A percentile compares a stretch with the other conserved stretches of the same genome.
These are phyloP conservation scores for Beauveria sp. DNA, from an alignment of 2,329 filamentous ascomycete species.

Conservation along the genomic window DNA sequence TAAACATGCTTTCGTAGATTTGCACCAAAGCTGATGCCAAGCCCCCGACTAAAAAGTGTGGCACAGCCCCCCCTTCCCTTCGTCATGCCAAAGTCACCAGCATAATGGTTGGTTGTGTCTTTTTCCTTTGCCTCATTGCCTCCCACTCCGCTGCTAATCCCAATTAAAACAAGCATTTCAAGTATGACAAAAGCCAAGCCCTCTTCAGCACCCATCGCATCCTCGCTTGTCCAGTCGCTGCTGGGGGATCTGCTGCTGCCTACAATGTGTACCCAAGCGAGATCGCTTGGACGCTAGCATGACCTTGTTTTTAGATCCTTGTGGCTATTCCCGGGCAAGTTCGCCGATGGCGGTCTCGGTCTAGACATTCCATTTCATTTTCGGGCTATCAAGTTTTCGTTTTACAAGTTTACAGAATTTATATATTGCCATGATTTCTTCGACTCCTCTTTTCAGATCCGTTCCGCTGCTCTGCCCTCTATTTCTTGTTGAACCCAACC, in stretches of 20 bases:
- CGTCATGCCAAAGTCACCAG: background rate
- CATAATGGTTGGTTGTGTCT: background rate
- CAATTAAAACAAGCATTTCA: background rate
- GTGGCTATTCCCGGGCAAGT: background rate
- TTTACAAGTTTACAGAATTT: conserved; percentile 7
- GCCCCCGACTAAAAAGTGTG: background rate
- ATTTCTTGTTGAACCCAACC: conserved; percentile 61
- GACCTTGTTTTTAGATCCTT: background rate
- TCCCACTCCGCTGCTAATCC: background rate
- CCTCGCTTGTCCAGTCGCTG: background rate
- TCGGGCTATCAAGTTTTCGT: background rate
- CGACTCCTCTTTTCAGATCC: background rate
- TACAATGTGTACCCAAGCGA: background rate
- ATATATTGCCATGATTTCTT: conserved; percentile 8
- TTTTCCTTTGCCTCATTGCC: background rate
- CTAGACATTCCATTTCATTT: background rate
- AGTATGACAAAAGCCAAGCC: background rate
- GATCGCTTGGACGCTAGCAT: background rate
- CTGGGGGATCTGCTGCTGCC: background rate
- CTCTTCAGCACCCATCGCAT: background rate
- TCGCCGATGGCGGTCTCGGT: background rate
- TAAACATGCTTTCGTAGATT: background rate
- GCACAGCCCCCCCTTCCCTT: background rate
- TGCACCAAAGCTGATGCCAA: background rate
- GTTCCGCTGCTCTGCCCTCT: conserved; percentile 12